Evolutionary conservation across 1,139 yeast genomes (phyloP), one percentile per base, ranked within the genome.

Genomic region (Lodderomyces margitis): DNA sequence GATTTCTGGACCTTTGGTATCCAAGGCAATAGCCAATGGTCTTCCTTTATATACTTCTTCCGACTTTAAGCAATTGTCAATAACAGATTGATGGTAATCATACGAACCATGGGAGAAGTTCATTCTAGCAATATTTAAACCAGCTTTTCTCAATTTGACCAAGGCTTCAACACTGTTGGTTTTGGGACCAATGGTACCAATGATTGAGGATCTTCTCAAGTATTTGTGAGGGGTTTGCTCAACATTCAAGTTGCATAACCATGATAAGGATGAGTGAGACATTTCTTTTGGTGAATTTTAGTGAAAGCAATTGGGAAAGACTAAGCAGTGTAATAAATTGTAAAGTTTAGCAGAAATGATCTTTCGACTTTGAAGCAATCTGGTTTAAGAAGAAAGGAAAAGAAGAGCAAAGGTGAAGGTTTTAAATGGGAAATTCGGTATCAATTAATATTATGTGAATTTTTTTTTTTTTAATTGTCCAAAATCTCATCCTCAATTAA

Each of bases 1-100:
- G 73, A 92, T 92, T 75, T 94, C 98, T 52, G 99, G 98, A 56
- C 99, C 99, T 80, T 92, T 94, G 66, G 98, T 94, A 70, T 92
- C 99, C 60, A 92, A 81, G 53, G 99, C 99, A 70, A 92, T 89
- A 50, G 96, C 98, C 61, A 92, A 78, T 43, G 98, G 98, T 75
- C 98, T 87, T 58, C 98, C 98, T 52, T 87, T 81, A 69, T 84
- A 89, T 46, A 84, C 68, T 68, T 83, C 83, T 71, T 87, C 97
- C 47, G 98, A 89, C 70, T 87, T 83, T 73, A 95, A 86, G 56
- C 97, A 88, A 64, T 92, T 91, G 78, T 92, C 97, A 68, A 92
- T 75, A 58, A 94, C 98, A 49, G 88, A 75, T 74, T 91, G 96
- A 72, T 92, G 98, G 81, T 92, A 92, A 59, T 87, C 96, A 73